Evolutionary conservation across 169 alveolate genomes (phyloP), one percentile per base, ranked within the genome.

Genomic region (Eimeria falciformis): DNA sequence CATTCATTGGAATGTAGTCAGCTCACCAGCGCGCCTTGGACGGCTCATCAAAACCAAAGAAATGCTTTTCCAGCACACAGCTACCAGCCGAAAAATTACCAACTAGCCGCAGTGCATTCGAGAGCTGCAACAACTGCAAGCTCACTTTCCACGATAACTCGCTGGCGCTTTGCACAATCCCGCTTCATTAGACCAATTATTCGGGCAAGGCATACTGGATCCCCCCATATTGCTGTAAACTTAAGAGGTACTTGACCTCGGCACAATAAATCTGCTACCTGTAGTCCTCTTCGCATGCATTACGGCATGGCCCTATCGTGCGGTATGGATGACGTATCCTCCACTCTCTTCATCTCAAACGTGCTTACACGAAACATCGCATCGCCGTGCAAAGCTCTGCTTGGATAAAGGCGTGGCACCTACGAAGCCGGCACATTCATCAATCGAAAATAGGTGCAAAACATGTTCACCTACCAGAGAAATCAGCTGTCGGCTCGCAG

Each of bases 21-120:
- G 25, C 93, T 21, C 29, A 89, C 93, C 93, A 89, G 18, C 73
- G 77, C 37, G 82, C 75, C 85, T 77, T 89, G 25, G 93, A 77
- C 11, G 93, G 65, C 58, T 89, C 93, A 45, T 89, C 90, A 46
- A 56, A 89, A 43, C 47, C 88, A 6, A 55, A 23, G 71, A 89
- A 89, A 21, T 62, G 71, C 62, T 89, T 89, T 46, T 89, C 84
- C 21, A 82, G 88, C 4, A 77, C 93, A 25, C 93, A 89, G 62
- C 93, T 89, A 33, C 4, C 7, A 11, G 68, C 40, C 58, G 6
- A 2, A 68, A 25, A 17, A 37, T 21, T 58, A 21, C 45, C 23
- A 9, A 21, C 4, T 18, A 29, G 55, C 37, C 7, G 11, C 3
- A n/a, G 21, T 12, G 83, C 9, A 40, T 23, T n/a, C 21, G 62